Evolutionary conservation across 495 filamentous ascomycete species (phyloP), one percentile per base, ranked within the genome.

Genomic region (Penicillium riverlandense): DNA sequence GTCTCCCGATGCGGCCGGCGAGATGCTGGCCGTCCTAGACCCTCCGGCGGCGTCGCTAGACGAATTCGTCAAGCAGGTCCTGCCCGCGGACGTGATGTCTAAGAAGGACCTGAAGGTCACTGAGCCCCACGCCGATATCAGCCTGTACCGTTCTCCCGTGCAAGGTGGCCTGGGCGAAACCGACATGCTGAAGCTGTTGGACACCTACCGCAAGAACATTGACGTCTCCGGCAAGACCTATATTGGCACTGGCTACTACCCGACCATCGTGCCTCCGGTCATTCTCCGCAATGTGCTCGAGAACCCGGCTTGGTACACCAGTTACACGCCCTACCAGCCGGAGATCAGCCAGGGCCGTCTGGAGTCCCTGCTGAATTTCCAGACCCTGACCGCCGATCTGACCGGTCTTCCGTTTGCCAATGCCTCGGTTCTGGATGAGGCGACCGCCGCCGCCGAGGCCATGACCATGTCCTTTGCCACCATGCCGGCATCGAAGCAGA

Each of bases 261-360:
- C 81, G 11, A 91, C 92, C 33, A 77, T 81, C 52, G 84, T 88
- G 1, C 92, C 92, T 12, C 84, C 88, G 41, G 92, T 97, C 29
- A 96, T 98, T 59, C 87, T 94, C 67, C 77, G 92, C 54, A 98
- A 98, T 61, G 76, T 97, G 8, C 71, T 98, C 29, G 91, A 98
- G 74, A 88, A 82, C 55, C 92, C 92, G 1, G 94, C 83, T 11
- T 98, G 92, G 92, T 98, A 98, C 66, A 98, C 92, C 34, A 96
- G 90, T 62, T 98, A 98, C 60, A 97, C 92, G 0, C 92, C 92
- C 22, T 98, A 98, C 64, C 92, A 98, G 62, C 90, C 92, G 2
- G 92, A 98, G 67, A 97, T 98, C 71, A 95, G 88, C 57, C 92
- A 98, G 65, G 92, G 86, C 29, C 85, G 88, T 35, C 67, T 95